Conservation (phyloP, 1,284 basidiomycete species). For the Ganoderma boninense region DNA sequence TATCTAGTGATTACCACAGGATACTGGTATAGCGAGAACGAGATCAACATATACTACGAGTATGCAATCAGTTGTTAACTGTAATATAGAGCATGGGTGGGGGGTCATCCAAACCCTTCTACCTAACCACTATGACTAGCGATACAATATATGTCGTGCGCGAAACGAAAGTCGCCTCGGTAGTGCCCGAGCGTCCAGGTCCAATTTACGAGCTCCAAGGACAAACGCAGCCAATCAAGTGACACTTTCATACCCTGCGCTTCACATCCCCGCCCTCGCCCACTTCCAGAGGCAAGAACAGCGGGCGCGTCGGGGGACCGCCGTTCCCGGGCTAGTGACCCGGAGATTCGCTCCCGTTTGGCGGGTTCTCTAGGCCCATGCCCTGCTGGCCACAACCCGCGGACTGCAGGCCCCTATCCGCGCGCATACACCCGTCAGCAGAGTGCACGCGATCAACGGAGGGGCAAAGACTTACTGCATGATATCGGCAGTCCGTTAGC, state of each 20-base stretch:
- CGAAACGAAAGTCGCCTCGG: not conserved
- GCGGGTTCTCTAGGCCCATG: conserved; percentile 55
- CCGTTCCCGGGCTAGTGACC: conserved; percentile 7
- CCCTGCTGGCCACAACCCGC: conserved; percentile 41
- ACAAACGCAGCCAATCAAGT: not conserved
- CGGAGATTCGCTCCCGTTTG: conserved; percentile 13
- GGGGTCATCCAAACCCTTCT: not conserved
- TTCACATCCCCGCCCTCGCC: conserved; percentile 58
- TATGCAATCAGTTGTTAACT: not conserved
- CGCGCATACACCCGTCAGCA: not conserved
- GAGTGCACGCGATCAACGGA: no score
- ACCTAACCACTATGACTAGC: conserved; percentile 3
- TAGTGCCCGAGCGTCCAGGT: not conserved
- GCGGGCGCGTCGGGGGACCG: conserved; percentile 43
- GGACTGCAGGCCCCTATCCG: conserved; percentile 21
- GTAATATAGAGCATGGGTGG: not conserved
- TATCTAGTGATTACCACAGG: no score
- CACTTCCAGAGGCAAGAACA: conserved; percentile 50
- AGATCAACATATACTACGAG: not conserved
- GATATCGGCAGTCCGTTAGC: conserved; percentile 49
- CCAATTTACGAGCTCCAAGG: not conserved
- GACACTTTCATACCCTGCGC: conserved; percentile 45
- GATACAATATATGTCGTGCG: not conserved
- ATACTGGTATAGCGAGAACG: no score
- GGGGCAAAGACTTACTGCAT: conserved; percentile 46